Base-by-base conservation (phyloP, 345 rosid species). In the Zanthoxylum bungeanum region DNA sequence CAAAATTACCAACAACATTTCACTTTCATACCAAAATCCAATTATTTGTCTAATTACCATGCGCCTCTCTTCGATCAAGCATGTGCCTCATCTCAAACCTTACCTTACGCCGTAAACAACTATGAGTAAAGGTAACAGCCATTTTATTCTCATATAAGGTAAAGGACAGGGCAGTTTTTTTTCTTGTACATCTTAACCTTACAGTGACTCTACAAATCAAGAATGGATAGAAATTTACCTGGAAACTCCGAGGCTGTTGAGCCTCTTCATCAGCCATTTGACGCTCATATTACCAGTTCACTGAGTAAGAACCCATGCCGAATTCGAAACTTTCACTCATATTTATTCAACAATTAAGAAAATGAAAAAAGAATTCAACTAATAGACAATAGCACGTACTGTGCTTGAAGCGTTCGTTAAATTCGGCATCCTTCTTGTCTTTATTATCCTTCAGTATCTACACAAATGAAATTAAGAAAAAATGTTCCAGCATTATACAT, bases 401-500 rank as follows among this genome's bases (percentile, higher is more conserved):
- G 39, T 95, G 99, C 76, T 95, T 95, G 76, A 95, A 89, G 50
- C 98, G 92, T 70, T 95, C 99, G 59, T 92, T 95, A 60, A 92
- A 95, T 70, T 95, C 99, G 34, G 98, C 96, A 77, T 95, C 97
- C 59, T 80, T 80, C 85, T 92, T 95, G 84, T 92, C 99, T 81
- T 92, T 91, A 69, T 92, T 95, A 83, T 95, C 99, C 88, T 84
- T 95, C 78, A 95, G 71, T 73, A 92, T 91, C 98, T 95, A 73
- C 72, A 77, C 40, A 60, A 40, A 47, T 60, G 1, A 39, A 44
- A 28, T n/a, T n/a, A n/a, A n/a, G n/a, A 42, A 36, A 36, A 39
- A 33, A 11, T 53, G 31, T 24, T 5, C 19, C 42, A 33, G 11
- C 50, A 33, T n/a, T 57, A 69, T 5, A 22, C 34, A 42, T 70